Base-by-base conservation (phyloP, 495 filamentous ascomycete genomes). In the Alectoria sarmentosa region DNA sequence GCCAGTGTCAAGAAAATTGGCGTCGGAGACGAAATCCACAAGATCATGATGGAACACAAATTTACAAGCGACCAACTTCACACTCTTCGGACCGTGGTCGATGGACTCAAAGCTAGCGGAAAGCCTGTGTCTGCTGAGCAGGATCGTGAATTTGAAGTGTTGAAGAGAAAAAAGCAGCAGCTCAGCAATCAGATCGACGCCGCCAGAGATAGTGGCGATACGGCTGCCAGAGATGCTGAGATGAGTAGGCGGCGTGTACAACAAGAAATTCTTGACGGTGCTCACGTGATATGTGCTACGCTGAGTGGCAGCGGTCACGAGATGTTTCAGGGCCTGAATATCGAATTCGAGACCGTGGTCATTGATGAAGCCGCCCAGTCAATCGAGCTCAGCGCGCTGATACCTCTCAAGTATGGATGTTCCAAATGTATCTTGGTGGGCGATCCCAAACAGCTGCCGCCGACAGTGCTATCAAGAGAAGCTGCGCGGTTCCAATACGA, bases 301-400 rank as follows among this genome's bases (percentile, higher is more conserved):
- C 86, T 98, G 61, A 96, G 91, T 73, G 94, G 92, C 61, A 92
- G 89, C 75, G 94, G 94, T 21, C 95, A 98, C 69, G 95, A 98
- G 59, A 96, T 98, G 87, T 96, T 98, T 78, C 91, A 92, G 75
- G 87, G 86, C 68, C 76, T 98, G 58, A 92, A 89, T 69, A 91
- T 98, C 60, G 94, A 98, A 73, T 98, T 98, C 67, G 94, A 98
- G 75, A 97, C 94, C 0, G 94, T 98, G 66, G 88, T 98, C 70
- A 96, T 98, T 70, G 94, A 98, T 70, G 94, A 98, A 80, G 94
- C 94, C 3, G 94, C 94, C 26, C 94, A 98, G 79, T 98, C 91
- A 65, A 94, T 98, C 67, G 94, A 98, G 76, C 81, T 98, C 73
- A 96, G 92, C 70, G 92, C 95, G 23, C 83, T 98, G 28, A 98